A percentile compares a stretch with the other conserved stretches of the same genome.
phyloP scores from a whole-genome alignment of 2,329 filamentous ascomycete genomes.

The Talaromyces amestolkiae region DNA sequence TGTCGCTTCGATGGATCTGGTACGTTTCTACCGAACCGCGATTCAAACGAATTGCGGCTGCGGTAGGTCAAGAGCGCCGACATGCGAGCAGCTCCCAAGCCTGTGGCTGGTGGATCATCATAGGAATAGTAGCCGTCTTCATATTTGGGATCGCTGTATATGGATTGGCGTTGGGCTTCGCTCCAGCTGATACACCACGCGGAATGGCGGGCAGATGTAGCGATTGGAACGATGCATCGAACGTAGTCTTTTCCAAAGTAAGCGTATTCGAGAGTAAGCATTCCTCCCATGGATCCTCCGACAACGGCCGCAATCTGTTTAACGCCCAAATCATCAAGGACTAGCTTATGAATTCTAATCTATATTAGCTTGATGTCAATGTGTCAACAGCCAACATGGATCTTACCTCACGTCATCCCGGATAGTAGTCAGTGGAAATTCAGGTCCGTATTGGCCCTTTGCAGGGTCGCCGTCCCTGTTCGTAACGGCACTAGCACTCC shows the following conservation, averaged over 20 bases:
- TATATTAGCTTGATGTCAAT: background rate
- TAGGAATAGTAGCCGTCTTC: conserved; percentile 94
- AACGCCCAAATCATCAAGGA: conserved; percentile 56
- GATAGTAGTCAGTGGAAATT: conserved; percentile 93
- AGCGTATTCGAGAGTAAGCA: conserved; percentile 57
- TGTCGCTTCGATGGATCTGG: conserved; percentile 81
- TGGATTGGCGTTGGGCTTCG: conserved; percentile 61
- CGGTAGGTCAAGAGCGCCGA: conserved; percentile 92
- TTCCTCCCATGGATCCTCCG: conserved; percentile 59
- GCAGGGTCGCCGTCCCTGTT: conserved; percentile 74
- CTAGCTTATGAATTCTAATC: conserved; percentile 52
- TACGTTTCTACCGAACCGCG: conserved; percentile 88
- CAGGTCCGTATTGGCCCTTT: conserved; percentile 81
- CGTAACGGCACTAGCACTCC: conserved; percentile 61
- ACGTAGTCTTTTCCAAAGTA: conserved; percentile 70
- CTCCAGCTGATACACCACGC: conserved; percentile 61
- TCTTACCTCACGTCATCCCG: conserved; percentile 89
- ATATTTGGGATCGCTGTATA: conserved; percentile 98
- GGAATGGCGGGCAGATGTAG: conserved; percentile 56
- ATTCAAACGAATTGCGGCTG: conserved; percentile 94
- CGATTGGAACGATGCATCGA: conserved; percentile 54
- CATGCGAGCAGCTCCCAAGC: conserved; percentile 93
- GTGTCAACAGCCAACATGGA: background rate
- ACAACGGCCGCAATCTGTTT: conserved; percentile 54
- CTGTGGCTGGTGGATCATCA: conserved; percentile 78